These are phyloP conservation scores for Blastobotrys persicus DNA, from an alignment of 1,139 yeast species.

Conservation along the genomic window DNA sequence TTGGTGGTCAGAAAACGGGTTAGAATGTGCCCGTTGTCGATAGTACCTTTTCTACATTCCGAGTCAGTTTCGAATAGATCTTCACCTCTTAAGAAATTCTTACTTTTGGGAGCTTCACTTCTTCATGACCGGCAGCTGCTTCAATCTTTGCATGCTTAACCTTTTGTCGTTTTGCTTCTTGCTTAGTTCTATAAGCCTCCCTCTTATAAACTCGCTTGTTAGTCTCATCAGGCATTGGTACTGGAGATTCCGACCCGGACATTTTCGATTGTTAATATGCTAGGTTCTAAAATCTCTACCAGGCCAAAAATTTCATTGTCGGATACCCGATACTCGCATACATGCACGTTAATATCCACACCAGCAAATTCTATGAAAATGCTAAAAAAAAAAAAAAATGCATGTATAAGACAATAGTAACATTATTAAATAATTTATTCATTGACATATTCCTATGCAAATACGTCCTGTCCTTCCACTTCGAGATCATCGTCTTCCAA, in stretches of 20 bases:
- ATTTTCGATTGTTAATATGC: too few species aligned
- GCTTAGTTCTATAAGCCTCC: slow-evolving; percentile 41
- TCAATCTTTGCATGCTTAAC: slow-evolving; percentile 37
- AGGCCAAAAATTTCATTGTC: background rate
- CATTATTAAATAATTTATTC: background rate
- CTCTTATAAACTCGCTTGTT: slow-evolving; percentile 31
- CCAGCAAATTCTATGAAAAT: too few species aligned
- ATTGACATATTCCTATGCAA: slow-evolving; percentile 43
- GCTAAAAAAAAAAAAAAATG: background rate
- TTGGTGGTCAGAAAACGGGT: slow-evolving; percentile 94
- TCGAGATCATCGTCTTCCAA: slow-evolving; percentile 61
- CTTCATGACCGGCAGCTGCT: slow-evolving; percentile 21
- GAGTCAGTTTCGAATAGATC: slow-evolving; percentile 84
- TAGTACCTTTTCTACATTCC: slow-evolving; percentile 74
- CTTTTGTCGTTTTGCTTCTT: slow-evolving; percentile 39
- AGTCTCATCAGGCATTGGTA: slow-evolving; percentile 3
- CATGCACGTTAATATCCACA: background rate
- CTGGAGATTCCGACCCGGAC: slow-evolving; percentile 7
- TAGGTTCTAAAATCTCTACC: too few species aligned
- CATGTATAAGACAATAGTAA: background rate
- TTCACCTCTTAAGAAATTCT: slow-evolving; percentile 91
- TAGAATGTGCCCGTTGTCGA: slow-evolving; percentile 96
- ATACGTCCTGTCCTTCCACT: slow-evolving; percentile 71
- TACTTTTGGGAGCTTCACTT: slow-evolving; percentile 46
- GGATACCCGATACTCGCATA: background rate